A percentile compares a stretch with the other conserved stretches of the same genome.
phyloP scores from a whole-genome alignment of 2,329 filamentous ascomycete genomes.

The Stromatinia cepivora region DNA sequence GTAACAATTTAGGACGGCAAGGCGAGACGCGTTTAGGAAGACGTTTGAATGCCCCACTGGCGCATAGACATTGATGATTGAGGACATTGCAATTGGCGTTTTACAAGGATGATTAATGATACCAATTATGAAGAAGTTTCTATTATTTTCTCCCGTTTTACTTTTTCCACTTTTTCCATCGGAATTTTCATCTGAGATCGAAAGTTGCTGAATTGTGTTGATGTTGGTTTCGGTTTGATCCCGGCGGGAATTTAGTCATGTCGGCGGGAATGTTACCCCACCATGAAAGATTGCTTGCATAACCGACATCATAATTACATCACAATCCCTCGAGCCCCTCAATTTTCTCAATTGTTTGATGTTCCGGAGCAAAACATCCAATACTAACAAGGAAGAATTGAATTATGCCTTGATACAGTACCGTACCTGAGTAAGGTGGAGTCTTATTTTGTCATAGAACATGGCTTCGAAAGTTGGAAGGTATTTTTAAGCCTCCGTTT shows the following conservation, averaged over 20 bases:
- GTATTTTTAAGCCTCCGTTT: conserved; percentile 8
- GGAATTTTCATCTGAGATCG: conserved; percentile 1
- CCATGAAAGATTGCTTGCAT: conserved; percentile 5
- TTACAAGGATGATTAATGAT: conserved; percentile 37
- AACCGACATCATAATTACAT: conserved; percentile 20
- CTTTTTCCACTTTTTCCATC: neutral
- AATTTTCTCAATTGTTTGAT: conserved; percentile 15
- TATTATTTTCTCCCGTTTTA: neutral
- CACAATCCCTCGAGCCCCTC: conserved; percentile 1
- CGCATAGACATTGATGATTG: conserved; percentile 5
- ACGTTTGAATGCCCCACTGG: neutral
- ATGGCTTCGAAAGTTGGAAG: neutral
- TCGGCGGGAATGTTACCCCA: neutral
- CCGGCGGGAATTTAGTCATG: conserved; percentile 5
- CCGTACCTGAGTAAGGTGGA: conserved; percentile 13
- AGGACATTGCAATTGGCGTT: conserved; percentile 29
- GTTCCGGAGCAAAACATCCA: conserved; percentile 12
- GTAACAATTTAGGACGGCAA: conserved; percentile 12
- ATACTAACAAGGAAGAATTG: neutral
- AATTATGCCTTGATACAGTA: conserved; percentile 9
- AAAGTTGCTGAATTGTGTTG: neutral
- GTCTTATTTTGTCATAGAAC: conserved; percentile 18
- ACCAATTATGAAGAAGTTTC: conserved; percentile 31
- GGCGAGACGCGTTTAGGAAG: neutral
- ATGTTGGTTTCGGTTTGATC: conserved; percentile 10